Base-by-base conservation (phyloP, 163 green algal species). In the Scenedesmus sp. region DNA sequence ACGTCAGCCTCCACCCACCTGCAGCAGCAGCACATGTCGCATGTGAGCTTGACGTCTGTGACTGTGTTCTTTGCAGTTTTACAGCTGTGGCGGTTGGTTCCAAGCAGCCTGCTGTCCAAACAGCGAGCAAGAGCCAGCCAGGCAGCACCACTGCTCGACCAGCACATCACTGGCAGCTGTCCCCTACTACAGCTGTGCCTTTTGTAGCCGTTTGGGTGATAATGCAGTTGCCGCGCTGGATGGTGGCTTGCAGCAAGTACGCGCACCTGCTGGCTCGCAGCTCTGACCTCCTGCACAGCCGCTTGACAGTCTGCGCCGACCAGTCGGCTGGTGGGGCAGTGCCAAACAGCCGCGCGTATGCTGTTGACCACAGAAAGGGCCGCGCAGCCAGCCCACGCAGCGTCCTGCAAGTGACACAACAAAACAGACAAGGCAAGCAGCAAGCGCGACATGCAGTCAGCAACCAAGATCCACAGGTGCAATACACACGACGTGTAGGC, bases 1-100 rank as follows among this genome's bases (percentile, higher is more conserved):
- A 91, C 83, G 6, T 89, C 87, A 34, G 94, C 92, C 79, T 96
- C 95, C 56, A 95, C 70, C 95, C 95, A 96, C n/a, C 94, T 88
- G 1, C 16, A 26, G 26, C 26, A 26, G 26, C 26, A 26, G 26
- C 26, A 26, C 26, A 26, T 26, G 26, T 26, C 26, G 26, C 26
- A 26, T 26, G 26, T 26, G 26, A 26, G 26, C 26, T 26, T 26
- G 26, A 26, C 26, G 26, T 26, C 26, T 26, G 26, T 26, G 26
- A 26, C 26, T 26, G 26, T 26, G 26, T 26, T 26, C 26, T 26
- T 26, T 26, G 26, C 26, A 26, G 26, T 26, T 26, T 26, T 26
- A 26, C 26, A 26, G 26, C 26, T 26, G 26, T 26, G 26, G 26
- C 26, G 26, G 26, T 26, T 26, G 26, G 26, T 26, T 26, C 26